Base-by-base conservation (phyloP, 2,329 filamentous ascomycete genomes). In the Nemania sp. region DNA sequence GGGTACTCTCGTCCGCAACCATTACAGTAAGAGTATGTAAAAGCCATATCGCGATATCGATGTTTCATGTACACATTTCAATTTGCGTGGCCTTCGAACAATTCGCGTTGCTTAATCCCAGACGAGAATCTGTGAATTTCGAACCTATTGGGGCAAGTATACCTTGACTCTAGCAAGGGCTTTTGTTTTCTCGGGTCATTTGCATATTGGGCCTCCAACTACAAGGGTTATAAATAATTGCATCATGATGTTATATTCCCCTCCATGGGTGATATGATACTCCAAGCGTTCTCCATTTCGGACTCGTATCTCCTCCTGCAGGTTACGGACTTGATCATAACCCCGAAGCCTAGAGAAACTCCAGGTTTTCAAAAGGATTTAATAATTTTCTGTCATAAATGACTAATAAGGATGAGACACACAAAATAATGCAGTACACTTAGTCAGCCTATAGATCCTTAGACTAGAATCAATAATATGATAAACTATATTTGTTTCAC, bases 191-290 rank as follows among this genome's bases (percentile, higher is more conserved):
- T 35, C 32, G 11, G 11, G 32, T 35, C 32, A 35, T 11, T 35
- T 35, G 32, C 11, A 8, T 11, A 7, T 7, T 8, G 32, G 11
- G 32, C 32, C 32, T 35, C 32, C 32, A 35, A 35, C 32, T 3
- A 18, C 2, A 3, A 15, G 38, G 38, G 32, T 11, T 41, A 41
- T 5, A 11, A 41, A 15, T 11, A 15, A 41, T 41, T 41, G 38
- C 38, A 41, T 41, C 38, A 41, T 41, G 38, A 41, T 41, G 38
- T 41, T 41, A 41, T 41, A 41, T 41, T 41, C 38, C 38, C 38
- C 38, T 41, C 38, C 38, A 41, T 41, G 5, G 11, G 8, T 41
- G 38, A 41, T 18, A 41, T 18, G 38, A 15, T 15, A 18, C 38
- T 41, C 38, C 38, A 41, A 41, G 5, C 18, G 11, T 41, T 41